Conservation (phyloP, 441 rosid genomes). For the Dalechampia spathulata region DNA sequence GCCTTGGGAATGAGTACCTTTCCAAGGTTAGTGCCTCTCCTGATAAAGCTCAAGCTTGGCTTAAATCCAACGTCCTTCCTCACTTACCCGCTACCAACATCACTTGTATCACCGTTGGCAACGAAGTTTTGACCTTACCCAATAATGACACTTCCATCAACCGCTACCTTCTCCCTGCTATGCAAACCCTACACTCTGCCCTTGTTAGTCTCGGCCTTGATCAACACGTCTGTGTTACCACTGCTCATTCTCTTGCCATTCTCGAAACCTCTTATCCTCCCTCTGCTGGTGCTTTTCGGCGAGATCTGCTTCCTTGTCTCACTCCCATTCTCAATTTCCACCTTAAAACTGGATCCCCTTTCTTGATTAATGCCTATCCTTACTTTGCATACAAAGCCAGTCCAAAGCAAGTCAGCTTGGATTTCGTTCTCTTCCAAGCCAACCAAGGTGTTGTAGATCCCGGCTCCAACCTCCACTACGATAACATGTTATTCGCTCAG, state of each 20-base stretch:
- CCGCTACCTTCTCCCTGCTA: slow-evolving; percentile 58
- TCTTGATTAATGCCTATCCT: slow-evolving; percentile 84
- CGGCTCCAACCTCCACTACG: slow-evolving; percentile 57
- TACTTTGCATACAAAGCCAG: slow-evolving; percentile 82
- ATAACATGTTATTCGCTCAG: slow-evolving; percentile 87
- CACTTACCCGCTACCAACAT: slow-evolving; percentile 76
- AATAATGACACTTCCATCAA: slow-evolving; percentile 58
- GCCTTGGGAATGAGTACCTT: slow-evolving; percentile 69
- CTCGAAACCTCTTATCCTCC: slow-evolving; percentile 82
- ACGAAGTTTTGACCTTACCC: slow-evolving; percentile 75
- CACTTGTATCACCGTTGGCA: slow-evolving; percentile 70
- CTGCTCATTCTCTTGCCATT: slow-evolving; percentile 80
- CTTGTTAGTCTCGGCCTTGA: slow-evolving; percentile 52
- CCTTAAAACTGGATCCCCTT: slow-evolving; percentile 58
- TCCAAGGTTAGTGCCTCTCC: slow-evolving; percentile 59
- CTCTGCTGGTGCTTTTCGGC: slow-evolving; percentile 69
- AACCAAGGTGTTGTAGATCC: slow-evolving; percentile 68
- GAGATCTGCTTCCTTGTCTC: slow-evolving; percentile 43
- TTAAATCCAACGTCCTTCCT: slow-evolving; percentile 57
- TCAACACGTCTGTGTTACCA: slow-evolving; percentile 62
- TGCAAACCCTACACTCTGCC: slow-evolving; percentile 72
- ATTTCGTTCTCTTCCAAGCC: slow-evolving; percentile 74
- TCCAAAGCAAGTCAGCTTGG: slow-evolving; percentile 68
- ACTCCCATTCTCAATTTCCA: slow-evolving; percentile 61
- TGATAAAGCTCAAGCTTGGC: slow-evolving; percentile 51